Base-by-base conservation (phyloP, 2,329 filamentous ascomycete genomes). In the Lecanoromycetidae sp. region DNA sequence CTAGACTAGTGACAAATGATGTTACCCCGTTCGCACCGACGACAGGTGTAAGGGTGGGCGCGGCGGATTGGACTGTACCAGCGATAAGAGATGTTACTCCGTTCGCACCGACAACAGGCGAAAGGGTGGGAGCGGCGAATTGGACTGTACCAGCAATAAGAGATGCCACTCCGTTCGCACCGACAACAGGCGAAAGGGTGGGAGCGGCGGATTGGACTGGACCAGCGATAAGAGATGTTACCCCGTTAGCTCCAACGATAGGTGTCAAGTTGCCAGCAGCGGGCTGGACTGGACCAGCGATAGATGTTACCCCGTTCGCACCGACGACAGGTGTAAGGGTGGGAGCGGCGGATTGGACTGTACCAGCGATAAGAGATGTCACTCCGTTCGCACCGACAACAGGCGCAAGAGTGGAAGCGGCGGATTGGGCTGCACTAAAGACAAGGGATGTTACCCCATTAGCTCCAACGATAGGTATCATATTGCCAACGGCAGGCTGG, bases 251-350 rank as follows among this genome's bases (percentile, higher is more conserved):
- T 10, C 45, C 45, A 9, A 47, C 45, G n/a, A 47, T 27, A 26
- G 37, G 45, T 20, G 45, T 47, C 26, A 42, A 29, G 19, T 36
- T 19, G 30, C 41, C 32, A 26, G 45, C 37, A 29, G 37, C 37
- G 29, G 45, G 38, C 23, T 37, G 41, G 19, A 38, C 45, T 36
- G 37, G 37, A 6, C 41, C 37, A 17, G 45, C 45, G 12, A 47
- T 32, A 12, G 45, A 47, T 29, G 45, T 42, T 30, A 41, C 19
- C 15, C 45, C 45, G 6, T 47, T 47, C 8, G 37, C 23, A 15
- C 45, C 45, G 10, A 47, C 45, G n/a, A 47, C 33, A 26, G 37
- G 45, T 20, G 45, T 47, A 19, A 42, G 23, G 19, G 37, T 34
- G 23, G 45, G 37, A 42, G 37, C 29, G 6, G 38, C 37, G 29